A percentile compares a stretch with the other conserved stretches of the same genome.
phyloP scores from a whole-genome alignment of 441 rosid genomes.

The Geranium incanum region DNA sequence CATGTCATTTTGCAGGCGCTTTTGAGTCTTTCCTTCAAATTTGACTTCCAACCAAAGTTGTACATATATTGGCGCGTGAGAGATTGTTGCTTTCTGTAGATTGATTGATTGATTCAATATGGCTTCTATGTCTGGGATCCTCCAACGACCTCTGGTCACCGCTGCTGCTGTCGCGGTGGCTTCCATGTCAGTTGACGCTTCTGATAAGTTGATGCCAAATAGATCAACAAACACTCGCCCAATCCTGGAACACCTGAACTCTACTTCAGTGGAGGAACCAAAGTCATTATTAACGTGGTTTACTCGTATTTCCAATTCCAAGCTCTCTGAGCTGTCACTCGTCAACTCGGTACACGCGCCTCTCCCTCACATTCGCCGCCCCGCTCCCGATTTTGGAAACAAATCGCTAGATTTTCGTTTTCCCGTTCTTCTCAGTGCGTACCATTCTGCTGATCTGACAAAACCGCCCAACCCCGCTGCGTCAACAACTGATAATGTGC shows the following conservation, averaged over 20 bases:
- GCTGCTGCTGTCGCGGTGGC: constrained; percentile 71
- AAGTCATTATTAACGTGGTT: constrained; percentile 38
- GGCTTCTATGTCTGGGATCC: constrained; percentile 64
- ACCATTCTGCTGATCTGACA: constrained; percentile 57
- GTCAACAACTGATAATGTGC: constrained; percentile 17
- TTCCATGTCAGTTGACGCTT: constrained; percentile 57
- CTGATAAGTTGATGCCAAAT: constrained; percentile 46
- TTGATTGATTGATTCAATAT: constrained; percentile 27
- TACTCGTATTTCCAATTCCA: constrained; percentile 48
- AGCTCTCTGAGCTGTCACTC: constrained; percentile 55
- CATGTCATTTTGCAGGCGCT: constrained; percentile 1
- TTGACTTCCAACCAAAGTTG: constrained; percentile 3
- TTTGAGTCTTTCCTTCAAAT: neutral
- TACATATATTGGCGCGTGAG: constrained; percentile 26
- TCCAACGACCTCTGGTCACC: constrained; percentile 79
- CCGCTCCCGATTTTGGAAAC: constrained; percentile 28
- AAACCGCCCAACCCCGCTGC: constrained; percentile 51
- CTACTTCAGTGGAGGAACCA: constrained; percentile 32
- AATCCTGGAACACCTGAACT: constrained; percentile 26
- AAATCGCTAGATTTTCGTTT: constrained; percentile 32
- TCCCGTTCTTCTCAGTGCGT: constrained; percentile 41
- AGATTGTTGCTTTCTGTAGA: constrained; percentile 19
- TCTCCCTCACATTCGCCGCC: constrained; percentile 45
- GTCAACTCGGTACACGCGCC: constrained; percentile 45
- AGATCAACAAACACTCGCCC: constrained; percentile 31